phyloP scores from a whole-genome alignment of 2,329 filamentous ascomycete species.

The Talaromyces sp. region DNA sequence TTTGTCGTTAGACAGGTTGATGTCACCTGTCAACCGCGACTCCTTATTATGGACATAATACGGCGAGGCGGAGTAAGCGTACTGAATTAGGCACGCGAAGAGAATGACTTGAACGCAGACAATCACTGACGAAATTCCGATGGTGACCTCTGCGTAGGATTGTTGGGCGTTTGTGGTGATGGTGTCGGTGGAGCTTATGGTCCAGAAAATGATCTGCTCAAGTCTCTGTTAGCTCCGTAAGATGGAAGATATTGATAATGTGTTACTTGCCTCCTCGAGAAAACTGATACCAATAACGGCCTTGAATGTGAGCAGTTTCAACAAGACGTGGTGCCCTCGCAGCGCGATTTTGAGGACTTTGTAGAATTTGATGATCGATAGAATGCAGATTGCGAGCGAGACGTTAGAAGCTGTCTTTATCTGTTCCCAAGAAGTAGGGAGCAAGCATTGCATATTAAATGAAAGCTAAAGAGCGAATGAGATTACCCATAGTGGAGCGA shows the following conservation, averaged over 20 bases:
- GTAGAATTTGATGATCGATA: neutral
- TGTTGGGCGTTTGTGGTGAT: neutral
- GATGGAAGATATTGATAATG: neutral
- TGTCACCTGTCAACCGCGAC: neutral
- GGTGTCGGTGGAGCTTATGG: neutral
- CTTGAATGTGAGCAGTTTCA: neutral
- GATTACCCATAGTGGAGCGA: neutral
- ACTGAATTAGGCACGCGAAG: constrained; percentile 33
- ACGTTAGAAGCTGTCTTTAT: neutral
- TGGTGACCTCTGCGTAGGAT: constrained; percentile 25
- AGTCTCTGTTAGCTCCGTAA: neutral
- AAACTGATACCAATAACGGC: neutral
- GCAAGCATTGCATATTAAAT: neutral
- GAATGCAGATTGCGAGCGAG: neutral
- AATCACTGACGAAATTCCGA: constrained; percentile 32
- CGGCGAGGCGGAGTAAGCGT: constrained; percentile 24
- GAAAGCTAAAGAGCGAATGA: neutral
- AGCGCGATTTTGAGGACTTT: neutral
- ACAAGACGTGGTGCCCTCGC: neutral
- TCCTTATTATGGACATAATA: neutral
- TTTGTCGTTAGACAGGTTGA: neutral
- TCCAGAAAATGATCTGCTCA: neutral
- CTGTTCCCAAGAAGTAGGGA: neutral
- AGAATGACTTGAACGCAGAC: constrained; percentile 34
- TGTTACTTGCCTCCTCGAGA: neutral